Conservation (phyloP, 306 rosid species). For the Cicer judaicum region DNA sequence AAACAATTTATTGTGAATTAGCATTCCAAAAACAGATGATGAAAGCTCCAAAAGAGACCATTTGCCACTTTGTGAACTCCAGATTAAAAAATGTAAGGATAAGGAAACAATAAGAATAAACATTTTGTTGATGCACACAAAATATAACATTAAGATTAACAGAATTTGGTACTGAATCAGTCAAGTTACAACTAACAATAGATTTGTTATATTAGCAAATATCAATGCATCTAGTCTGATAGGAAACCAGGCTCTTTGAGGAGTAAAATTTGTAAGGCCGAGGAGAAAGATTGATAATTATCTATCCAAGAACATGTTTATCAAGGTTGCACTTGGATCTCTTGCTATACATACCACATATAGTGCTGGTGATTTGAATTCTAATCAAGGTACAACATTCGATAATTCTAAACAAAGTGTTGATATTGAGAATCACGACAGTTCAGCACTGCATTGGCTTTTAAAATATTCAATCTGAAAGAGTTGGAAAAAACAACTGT, state of each 20-base stretch:
- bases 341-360: constrained; percentile 40
- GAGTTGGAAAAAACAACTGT: constrained; percentile 65
- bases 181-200: background rate
- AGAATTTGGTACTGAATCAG: background rate
- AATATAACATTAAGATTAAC: background rate
- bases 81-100: background rate
- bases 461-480: constrained; percentile 58
- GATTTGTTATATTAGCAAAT: constrained; percentile 47
- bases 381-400: constrained; percentile 26
- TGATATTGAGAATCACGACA: constrained; percentile 41
- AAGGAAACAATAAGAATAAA: background rate
- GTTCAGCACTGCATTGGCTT: constrained; percentile 48
- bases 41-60: background rate
- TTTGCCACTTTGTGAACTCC: background rate
- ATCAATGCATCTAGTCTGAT: constrained; percentile 56
- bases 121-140: background rate
- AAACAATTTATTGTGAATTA: too few species aligned
- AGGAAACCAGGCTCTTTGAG: constrained; percentile 77
- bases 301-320: constrained; percentile 53
- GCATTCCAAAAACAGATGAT: too few species aligned
- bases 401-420: constrained; percentile 34
- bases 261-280: constrained; percentile 47
- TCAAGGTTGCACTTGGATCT: constrained; percentile 56
- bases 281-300: constrained; percentile 50
- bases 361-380: constrained; percentile 44